phyloP scores from a whole-genome alignment of 352 stramenopile species.

The Phytophthora meadii region DNA sequence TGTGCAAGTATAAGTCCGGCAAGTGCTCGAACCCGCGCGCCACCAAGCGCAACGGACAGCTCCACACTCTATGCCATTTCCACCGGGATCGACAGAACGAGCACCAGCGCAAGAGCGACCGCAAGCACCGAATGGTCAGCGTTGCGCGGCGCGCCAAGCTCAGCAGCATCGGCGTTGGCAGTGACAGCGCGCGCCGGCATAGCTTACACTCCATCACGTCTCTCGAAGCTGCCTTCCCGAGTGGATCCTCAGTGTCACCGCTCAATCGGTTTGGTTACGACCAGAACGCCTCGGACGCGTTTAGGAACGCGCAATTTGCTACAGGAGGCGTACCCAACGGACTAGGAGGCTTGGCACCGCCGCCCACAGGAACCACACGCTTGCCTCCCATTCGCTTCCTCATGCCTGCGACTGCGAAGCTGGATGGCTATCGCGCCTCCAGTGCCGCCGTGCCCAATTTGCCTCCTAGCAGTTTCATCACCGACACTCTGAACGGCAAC shows the following conservation, averaged over 20 bases:
- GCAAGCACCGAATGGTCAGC: conserved; percentile 86
- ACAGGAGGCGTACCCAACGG: conserved; percentile 15
- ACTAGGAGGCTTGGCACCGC: conserved; percentile 19
- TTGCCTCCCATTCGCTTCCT: conserved; percentile 83
- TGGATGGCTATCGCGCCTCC: conserved; percentile 64
- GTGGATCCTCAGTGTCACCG: conserved; percentile 32
- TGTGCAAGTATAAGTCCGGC: conserved; percentile 90
- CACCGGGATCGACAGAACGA: conserved; percentile 86
- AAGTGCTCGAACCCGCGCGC: conserved; percentile 85
- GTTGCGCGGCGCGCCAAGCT: conserved; percentile 79
- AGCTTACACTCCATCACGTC: conserved; percentile 55
- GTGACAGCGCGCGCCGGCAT: conserved; percentile 39
- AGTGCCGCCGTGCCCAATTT: conserved; percentile 46
- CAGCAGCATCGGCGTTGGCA: conserved; percentile 62
- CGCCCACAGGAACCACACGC: conserved; percentile 36
- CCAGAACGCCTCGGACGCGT: conserved; percentile 44
- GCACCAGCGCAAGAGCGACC: conserved; percentile 88
- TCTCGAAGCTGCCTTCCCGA: conserved; percentile 47
- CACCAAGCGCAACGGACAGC: conserved; percentile 85
- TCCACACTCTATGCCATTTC: conserved; percentile 88
- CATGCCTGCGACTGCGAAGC: conserved; percentile 57
- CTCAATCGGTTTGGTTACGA: conserved; percentile 42
- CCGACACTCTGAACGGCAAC: conserved; percentile 46
- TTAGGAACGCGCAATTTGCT: conserved; percentile 41
- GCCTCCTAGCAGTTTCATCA: conserved; percentile 62